Evolutionary conservation across 331 rosid genomes (phyloP).

Genomic region (Rhamnella rubrinervis): DNA sequence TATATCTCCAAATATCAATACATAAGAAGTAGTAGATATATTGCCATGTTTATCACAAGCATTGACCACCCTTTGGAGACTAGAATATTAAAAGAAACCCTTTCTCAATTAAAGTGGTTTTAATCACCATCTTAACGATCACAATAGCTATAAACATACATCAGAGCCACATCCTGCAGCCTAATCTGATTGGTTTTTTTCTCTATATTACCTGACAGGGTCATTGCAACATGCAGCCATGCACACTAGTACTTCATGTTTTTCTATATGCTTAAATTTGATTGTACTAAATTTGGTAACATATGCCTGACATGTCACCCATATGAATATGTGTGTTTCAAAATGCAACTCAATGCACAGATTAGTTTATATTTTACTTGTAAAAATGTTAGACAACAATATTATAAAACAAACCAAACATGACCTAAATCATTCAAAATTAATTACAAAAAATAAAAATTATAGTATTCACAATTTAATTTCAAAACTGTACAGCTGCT

Average conservation of each 20-base stretch:
- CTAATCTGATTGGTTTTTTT: no score
- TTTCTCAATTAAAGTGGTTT: no score
- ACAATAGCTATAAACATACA: no score
- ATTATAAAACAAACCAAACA: background rate
- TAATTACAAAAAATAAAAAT: background rate
- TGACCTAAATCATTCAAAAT: background rate
- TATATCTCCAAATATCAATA: background rate
- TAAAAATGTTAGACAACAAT: background rate
- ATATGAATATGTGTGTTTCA: background rate
- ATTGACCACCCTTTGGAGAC: no score
- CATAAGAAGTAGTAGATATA: background rate
- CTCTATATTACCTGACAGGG: no score
- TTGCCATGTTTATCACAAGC: background rate
- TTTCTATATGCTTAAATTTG: background rate
- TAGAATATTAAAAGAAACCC: no score
- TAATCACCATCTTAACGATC: no score
- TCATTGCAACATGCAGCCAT: no score
- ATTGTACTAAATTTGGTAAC: background rate
- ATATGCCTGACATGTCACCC: no score
- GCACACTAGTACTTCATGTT: no score
- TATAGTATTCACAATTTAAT: background rate
- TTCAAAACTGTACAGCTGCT: slow-evolving; percentile 17
- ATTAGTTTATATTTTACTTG: background rate
- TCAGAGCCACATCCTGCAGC: no score
- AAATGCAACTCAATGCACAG: background rate